Evolutionary conservation across 2,329 filamentous ascomycete genomes (phyloP).

Genomic region (Fusarium graminum): DNA sequence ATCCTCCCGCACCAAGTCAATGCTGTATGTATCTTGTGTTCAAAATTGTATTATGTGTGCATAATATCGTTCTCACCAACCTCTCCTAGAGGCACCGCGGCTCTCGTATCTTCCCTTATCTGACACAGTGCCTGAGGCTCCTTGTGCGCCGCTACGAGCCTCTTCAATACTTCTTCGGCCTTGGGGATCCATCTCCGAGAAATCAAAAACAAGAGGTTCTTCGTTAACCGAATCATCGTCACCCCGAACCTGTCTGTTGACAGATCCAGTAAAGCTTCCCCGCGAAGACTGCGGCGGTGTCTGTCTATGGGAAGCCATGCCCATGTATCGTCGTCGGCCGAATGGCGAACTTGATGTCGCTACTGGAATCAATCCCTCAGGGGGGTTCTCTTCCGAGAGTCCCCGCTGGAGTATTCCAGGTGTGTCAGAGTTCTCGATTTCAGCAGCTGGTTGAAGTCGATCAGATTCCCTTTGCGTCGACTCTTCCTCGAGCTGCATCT

Average conservation of each 20-base stretch:
- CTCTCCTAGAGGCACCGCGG: constrained; percentile 54
- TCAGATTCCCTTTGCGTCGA: constrained; percentile 42
- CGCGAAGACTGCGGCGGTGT: constrained; percentile 61
- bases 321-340: constrained; percentile 61
- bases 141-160: constrained; percentile 56
- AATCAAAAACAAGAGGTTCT: constrained; percentile 78
- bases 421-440: constrained; percentile 57
- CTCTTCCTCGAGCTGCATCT: constrained; percentile 54
- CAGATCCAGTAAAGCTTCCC: constrained; percentile 61
- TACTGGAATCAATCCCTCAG: constrained; percentile 59
- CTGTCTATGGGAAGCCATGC: constrained; percentile 58
- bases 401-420: constrained; percentile 58
- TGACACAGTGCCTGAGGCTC: constrained; percentile 49
- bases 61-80: constrained; percentile 51
- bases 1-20: constrained; percentile 9
- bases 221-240: constrained; percentile 70
- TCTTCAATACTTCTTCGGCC: constrained; percentile 72
- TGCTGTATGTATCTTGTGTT: constrained; percentile 21
- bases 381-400: constrained; percentile 61
- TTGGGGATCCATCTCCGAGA: constrained; percentile 76
- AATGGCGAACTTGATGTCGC: constrained; percentile 60
- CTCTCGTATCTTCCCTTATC: constrained; percentile 58
- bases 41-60: constrained; percentile 19
- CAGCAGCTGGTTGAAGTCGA: constrained; percentile 58
- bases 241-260: constrained; percentile 55